These are phyloP conservation scores for Wickerhamiella alocasiicola DNA, from an alignment of 805 yeast species.

Conservation along the genomic window DNA sequence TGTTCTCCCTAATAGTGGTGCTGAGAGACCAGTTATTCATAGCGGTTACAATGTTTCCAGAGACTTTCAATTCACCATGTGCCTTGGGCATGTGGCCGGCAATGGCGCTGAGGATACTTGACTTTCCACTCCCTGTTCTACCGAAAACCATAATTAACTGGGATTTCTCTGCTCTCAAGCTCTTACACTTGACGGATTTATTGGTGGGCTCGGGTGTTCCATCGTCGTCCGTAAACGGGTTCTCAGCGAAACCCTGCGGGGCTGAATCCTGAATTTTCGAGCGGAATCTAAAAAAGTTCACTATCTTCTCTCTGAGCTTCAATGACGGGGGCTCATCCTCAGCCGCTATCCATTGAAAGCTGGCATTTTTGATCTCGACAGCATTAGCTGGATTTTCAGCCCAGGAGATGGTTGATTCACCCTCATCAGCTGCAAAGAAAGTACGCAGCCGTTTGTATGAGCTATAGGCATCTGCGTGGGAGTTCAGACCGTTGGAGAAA, in stretches of 20 bases:
- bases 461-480: slow-evolving; percentile 32
- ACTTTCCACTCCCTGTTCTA: slow-evolving; percentile 69
- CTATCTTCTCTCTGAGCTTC: not conserved
- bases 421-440: slow-evolving; percentile 29
- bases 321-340: not conserved
- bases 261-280: not conserved
- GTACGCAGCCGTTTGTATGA: slow-evolving; percentile 21
- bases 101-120: slow-evolving; percentile 58
- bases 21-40: slow-evolving; percentile 71
- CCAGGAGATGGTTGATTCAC: slow-evolving; percentile 23
- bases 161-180: not conserved
- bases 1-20: not conserved
- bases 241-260: not conserved
- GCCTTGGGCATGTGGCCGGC: slow-evolving; percentile 56
- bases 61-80: slow-evolving; percentile 39
- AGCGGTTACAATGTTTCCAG: slow-evolving; percentile 42
- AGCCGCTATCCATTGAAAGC: slow-evolving; percentile 50
- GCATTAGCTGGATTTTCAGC: slow-evolving; percentile 31
- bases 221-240: not conserved
- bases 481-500: slow-evolving; percentile 36
- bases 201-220: not conserved
- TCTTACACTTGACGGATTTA: not conserved
- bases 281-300: not conserved
- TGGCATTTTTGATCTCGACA: slow-evolving; percentile 38
- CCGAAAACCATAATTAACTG: slow-evolving; percentile 73